These are phyloP conservation scores for Circinella umbellata DNA, from an alignment of 371 early-diverging fungal genomes.

Conservation along the genomic window DNA sequence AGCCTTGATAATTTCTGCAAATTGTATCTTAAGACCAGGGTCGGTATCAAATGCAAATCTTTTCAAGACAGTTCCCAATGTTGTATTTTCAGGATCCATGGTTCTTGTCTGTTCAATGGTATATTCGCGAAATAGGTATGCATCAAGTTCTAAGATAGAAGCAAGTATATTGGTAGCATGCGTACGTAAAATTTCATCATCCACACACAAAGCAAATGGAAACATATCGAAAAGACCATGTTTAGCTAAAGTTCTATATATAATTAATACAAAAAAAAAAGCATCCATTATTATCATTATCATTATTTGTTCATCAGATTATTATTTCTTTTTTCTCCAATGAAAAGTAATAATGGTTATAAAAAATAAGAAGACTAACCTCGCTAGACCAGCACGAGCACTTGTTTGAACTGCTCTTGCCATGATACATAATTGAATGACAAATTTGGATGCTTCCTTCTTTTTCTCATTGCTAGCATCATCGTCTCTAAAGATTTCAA, in stretches of 20 bases:
- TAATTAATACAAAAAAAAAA: no score
- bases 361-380: no score
- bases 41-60: slow-evolving; percentile 65
- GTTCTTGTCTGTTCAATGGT: slow-evolving; percentile 65
- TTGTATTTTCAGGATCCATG: slow-evolving; percentile 39
- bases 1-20: slow-evolving; percentile 72
- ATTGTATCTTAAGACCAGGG: slow-evolving; percentile 69
- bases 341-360: no score
- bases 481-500: slow-evolving; percentile 62
- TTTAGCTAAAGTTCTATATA: slow-evolving; percentile 62
- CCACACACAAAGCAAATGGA: slow-evolving; percentile 62
- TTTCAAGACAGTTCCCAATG: slow-evolving; percentile 67
- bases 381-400: slow-evolving; percentile 63
- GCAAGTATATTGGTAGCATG: slow-evolving; percentile 73
- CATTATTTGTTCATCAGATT: no score
- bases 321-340: no score
- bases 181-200: slow-evolving; percentile 56
- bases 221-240: slow-evolving; percentile 82
- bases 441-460: slow-evolving; percentile 74
- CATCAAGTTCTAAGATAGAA: slow-evolving; percentile 81
- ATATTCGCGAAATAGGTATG: slow-evolving; percentile 72
- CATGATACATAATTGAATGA: slow-evolving; percentile 76
- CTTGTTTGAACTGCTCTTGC: slow-evolving; percentile 69
- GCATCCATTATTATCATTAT: no score
- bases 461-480: slow-evolving; percentile 46